phyloP scores from a whole-genome alignment of 2,329 filamentous ascomycete species.

The Grosmannia penicillata region DNA sequence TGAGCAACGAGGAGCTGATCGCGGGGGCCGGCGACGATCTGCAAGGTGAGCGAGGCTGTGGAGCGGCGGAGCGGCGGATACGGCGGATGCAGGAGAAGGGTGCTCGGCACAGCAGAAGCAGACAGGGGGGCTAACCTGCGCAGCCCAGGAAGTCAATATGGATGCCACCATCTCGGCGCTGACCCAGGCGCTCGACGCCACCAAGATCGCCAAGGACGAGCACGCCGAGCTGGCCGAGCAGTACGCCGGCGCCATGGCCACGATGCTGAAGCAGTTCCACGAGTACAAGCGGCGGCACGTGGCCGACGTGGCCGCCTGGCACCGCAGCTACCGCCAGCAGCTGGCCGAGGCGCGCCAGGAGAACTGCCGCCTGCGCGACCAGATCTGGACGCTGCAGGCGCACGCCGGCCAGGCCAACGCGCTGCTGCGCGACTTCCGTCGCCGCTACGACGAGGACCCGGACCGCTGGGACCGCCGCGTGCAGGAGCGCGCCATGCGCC shows the following conservation, averaged over 20 bases:
- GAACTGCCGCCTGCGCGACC: conserved; percentile 46
- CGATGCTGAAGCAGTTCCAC: conserved; percentile 49
- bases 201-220: conserved; percentile 43
- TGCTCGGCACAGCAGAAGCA: background rate
- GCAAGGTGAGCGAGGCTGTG: conserved; percentile 28
- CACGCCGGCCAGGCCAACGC: conserved; percentile 44
- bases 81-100: background rate
- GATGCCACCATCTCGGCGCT: conserved; percentile 47
- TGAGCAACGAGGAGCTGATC: conserved; percentile 45
- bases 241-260: conserved; percentile 40
- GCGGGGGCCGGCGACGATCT: conserved; percentile 39
- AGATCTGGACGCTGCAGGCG: conserved; percentile 53
- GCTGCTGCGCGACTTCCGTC: conserved; percentile 39
- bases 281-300: conserved; percentile 50
- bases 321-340: conserved; percentile 50
- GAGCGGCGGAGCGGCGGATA: background rate
- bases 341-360: conserved; percentile 50
- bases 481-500: conserved; percentile 34
- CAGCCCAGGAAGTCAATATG: conserved; percentile 34
- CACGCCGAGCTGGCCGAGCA: conserved; percentile 43
- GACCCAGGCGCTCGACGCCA: conserved; percentile 46
- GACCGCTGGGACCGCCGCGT: conserved; percentile 37
- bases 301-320: conserved; percentile 46
- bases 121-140: background rate
- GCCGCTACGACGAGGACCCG: conserved; percentile 40